Percentiles rank a stretch among this genome's conserved stretches.
Evolutionary conservation across 2,329 filamentous ascomycete genomes (phyloP).

Genomic region (Aspergillus glaucus): DNA sequence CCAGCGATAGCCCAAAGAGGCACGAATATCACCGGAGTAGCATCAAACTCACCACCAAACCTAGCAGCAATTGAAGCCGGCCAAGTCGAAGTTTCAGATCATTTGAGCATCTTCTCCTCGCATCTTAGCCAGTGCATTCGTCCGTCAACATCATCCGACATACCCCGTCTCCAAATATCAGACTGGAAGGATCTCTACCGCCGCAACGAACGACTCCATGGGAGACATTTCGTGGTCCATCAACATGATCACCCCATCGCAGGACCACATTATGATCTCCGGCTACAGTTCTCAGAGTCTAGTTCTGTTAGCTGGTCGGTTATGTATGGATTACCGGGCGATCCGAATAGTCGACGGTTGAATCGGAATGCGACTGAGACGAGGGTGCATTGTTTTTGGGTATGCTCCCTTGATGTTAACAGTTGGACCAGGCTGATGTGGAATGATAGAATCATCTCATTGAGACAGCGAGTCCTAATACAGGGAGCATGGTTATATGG

Average conservation of each 20-base stretch:
- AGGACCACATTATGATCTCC: slow-evolving; percentile 62
- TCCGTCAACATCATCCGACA: slow-evolving; percentile 10
- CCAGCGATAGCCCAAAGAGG: background rate
- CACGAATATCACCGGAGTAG: background rate
- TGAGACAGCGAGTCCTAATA: slow-evolving; percentile 50
- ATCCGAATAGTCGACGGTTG: slow-evolving; percentile 49
- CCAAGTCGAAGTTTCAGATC: slow-evolving; percentile 41
- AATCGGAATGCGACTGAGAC: slow-evolving; percentile 59
- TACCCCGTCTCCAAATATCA: slow-evolving; percentile 34
- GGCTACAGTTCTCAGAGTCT: slow-evolving; percentile 61
- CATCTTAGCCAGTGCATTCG: slow-evolving; percentile 30
- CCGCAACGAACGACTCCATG: slow-evolving; percentile 41
- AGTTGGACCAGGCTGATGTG: background rate
- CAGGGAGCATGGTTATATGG: slow-evolving; percentile 58
- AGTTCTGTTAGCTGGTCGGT: slow-evolving; percentile 61
- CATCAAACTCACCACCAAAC: background rate
- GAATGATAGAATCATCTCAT: slow-evolving; percentile 53
- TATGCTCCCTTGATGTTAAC: slow-evolving; percentile 19
- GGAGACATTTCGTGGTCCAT: slow-evolving; percentile 61
- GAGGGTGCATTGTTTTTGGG: slow-evolving; percentile 55
- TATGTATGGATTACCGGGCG: slow-evolving; percentile 57
- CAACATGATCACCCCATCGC: slow-evolving; percentile 68
- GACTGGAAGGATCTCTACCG: slow-evolving; percentile 43
- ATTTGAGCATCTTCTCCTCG: slow-evolving; percentile 43
- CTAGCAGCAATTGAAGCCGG: slow-evolving; percentile 50